Evolutionary conservation across 1,139 yeast genomes (phyloP).

Genomic region (Protomyces inouyei): DNA sequence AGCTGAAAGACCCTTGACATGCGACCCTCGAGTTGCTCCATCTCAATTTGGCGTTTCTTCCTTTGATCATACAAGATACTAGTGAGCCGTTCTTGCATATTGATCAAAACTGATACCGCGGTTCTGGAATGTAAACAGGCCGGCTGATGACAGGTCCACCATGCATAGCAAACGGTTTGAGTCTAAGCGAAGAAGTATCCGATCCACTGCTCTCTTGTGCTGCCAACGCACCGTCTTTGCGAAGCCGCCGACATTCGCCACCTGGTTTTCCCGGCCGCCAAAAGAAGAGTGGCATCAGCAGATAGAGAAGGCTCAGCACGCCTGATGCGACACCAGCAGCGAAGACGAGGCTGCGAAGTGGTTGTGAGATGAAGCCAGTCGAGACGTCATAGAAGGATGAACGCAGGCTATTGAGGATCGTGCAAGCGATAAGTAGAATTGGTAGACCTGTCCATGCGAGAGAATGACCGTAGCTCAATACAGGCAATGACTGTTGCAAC

Average conservation of each 20-base stretch:
- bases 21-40: too few species aligned
- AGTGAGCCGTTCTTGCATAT: too few species aligned
- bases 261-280: conserved; percentile 2
- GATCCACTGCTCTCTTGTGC: not conserved
- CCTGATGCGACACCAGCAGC: conserved; percentile 7
- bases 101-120: not conserved
- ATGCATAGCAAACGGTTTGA: not conserved
- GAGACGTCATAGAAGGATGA: not conserved
- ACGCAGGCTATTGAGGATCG: not conserved
- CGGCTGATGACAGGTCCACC: not conserved
- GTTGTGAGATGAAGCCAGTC: not conserved
- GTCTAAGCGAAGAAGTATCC: not conserved
- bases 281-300: conserved; percentile 7
- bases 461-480: not conserved
- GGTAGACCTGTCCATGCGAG: conserved; percentile 24
- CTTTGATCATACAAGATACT: too few species aligned
- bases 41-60: too few species aligned
- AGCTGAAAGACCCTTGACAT: too few species aligned
- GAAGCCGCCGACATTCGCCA: conserved; percentile 14
- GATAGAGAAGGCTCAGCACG: conserved; percentile 6
- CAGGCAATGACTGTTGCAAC: not conserved
- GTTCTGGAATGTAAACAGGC: not conserved
- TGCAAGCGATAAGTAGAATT: not conserved
- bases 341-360: not conserved
- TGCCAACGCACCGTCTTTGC: not conserved